These are phyloP conservation scores for Cercospora sp. DNA, from an alignment of 2,329 filamentous ascomycete species.

Conservation along the genomic window DNA sequence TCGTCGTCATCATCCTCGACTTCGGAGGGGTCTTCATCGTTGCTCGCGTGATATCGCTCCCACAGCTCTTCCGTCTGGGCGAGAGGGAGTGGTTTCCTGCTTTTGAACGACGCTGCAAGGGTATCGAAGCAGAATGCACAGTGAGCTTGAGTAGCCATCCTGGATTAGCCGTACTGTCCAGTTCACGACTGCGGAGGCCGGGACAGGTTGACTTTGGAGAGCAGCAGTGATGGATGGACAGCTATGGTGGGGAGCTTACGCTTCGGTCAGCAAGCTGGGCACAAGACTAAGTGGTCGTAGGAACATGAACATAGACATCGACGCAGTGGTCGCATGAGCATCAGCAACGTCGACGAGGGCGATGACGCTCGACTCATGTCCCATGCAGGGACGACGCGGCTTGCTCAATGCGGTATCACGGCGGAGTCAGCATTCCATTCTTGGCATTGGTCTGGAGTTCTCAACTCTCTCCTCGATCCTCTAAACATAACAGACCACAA, in stretches of 20 bases:
- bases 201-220: not conserved
- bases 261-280: not conserved
- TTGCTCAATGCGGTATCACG: conserved; percentile 4
- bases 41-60: conserved; percentile 52
- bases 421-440: not conserved
- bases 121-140: conserved; percentile 93
- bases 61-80: conserved; percentile 70
- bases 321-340: not conserved
- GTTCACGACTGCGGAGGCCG: not conserved
- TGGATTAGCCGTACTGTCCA: not conserved
- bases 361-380: conserved; percentile 2
- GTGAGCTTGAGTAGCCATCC: conserved; percentile 82
- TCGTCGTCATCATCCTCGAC: conserved; percentile 32
- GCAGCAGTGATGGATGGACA: not conserved
- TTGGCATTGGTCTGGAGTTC: not conserved
- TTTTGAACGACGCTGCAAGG: conserved; percentile 72
- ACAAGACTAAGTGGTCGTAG: not conserved
- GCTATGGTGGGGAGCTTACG: not conserved
- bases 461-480: too few species aligned
- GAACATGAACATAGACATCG: not conserved
- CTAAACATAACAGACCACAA: too few species aligned
- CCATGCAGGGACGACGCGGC: not conserved
- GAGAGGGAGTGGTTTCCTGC: conserved; percentile 67
- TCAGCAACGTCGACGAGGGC: not conserved
- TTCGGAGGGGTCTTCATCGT: conserved; percentile 41